Base-by-base conservation (phyloP, 129 eudicot genomes). In the Scalesia atractyloides region DNA sequence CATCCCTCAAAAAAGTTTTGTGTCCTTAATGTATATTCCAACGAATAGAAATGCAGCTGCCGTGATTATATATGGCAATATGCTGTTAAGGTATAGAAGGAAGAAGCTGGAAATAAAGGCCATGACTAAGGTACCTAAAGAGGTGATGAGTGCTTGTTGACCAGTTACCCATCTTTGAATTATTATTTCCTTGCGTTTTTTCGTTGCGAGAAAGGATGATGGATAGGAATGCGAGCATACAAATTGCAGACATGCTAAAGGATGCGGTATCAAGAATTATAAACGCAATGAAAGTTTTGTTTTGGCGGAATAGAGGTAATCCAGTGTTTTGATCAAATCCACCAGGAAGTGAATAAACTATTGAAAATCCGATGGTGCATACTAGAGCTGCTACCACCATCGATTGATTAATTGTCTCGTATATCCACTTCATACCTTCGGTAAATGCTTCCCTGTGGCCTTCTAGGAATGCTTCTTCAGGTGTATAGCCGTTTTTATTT, bases 171-270 rank as follows among this genome's bases (percentile, higher is more conserved):
- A 44, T 22, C 53, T 74, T 37, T 52, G 30, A 10, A 72, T 72
- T 74, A 74, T 39, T 3, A 65, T 4, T 52, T 20, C 30, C 17
- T 22, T n/a, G 66, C 37, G 12, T 11, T 41, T 24, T 8, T 64
- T n/a, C 24, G 15, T 65, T 53, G 24, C 73, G 73, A 64, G 73
- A 39, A 48, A 62, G 49, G 4, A 80, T 51, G 46, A 80, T 67
- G 59, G 80, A 80, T 57, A 68, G 26, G 57, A 74, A 80, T 64
- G 74, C 59, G 9, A 80, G 54, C 51, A 74, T 68, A 5, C 80
- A 80, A 50, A 49, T 65, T 20, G 71, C 11, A 5, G 80, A 80
- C 11, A 64, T 17, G 58, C 74, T 73, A 2, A 80, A 53, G 30
- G 84, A 80, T 8, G 74, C 18, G 9, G 84, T 80, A 50, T 80